Evolutionary conservation across 2,329 filamentous ascomycete genomes (phyloP).

Genomic region (Septoria linicola): DNA sequence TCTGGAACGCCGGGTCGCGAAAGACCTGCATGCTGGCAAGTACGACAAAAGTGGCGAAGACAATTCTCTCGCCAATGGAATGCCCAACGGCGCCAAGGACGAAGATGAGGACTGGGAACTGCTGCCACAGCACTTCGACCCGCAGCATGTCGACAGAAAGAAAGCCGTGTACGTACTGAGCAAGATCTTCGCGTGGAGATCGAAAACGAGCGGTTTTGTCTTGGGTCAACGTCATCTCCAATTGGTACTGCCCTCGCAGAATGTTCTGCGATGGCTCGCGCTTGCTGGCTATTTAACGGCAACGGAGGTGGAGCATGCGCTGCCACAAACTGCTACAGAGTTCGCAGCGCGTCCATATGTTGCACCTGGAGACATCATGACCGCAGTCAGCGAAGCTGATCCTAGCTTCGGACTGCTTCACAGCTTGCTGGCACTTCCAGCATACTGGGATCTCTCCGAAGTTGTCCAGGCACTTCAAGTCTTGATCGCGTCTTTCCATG

Average conservation of each 20-base stretch:
- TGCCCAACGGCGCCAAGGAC: constrained; percentile 4
- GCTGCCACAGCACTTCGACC: constrained; percentile 34
- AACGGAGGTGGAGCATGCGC: constrained; percentile 45
- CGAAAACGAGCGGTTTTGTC: constrained; percentile 10
- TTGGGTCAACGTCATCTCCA: constrained; percentile 19
- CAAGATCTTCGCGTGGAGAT: constrained; percentile 46
- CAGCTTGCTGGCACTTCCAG: constrained; percentile 61
- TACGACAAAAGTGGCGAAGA: constrained; percentile 11
- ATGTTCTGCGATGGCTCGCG: constrained; percentile 61
- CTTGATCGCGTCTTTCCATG: constrained; percentile 68
- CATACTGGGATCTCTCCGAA: constrained; percentile 64
- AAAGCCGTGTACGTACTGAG: constrained; percentile 59
- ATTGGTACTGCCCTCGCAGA: constrained; percentile 40
- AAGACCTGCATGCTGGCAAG: constrained; percentile 25
- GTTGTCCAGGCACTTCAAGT: constrained; percentile 64
- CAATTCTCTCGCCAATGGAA: constrained; percentile 8
- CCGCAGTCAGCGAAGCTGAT: constrained; percentile 64
- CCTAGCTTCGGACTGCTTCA: constrained; percentile 66
- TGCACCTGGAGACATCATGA: constrained; percentile 58
- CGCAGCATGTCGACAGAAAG: constrained; percentile 59
- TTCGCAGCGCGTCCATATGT: constrained; percentile 42
- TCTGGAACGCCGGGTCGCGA: constrained; percentile 34
- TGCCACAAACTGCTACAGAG: constrained; percentile 24
- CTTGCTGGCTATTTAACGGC: constrained; percentile 53
- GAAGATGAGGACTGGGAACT: constrained; percentile 54